phyloP scores from a whole-genome alignment of 2,329 filamentous ascomycete genomes.

The Zalaria obscura region DNA sequence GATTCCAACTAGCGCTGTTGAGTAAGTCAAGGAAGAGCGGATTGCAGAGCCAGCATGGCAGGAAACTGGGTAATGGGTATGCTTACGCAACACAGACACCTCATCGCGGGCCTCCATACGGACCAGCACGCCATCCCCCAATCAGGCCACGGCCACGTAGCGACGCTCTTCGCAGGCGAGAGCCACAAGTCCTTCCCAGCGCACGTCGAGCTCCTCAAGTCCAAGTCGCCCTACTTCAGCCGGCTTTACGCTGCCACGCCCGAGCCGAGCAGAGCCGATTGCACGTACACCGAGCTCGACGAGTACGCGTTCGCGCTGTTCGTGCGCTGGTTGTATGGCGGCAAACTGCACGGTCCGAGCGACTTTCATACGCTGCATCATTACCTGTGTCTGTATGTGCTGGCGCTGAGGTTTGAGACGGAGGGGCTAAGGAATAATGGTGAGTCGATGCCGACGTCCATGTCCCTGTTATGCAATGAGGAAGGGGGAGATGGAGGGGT shows the following conservation, averaged over 20 bases:
- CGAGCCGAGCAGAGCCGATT: constrained; percentile 7
- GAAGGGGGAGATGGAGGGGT: too few species aligned
- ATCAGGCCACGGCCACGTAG: constrained; percentile 2
- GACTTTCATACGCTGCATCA: constrained; percentile 20
- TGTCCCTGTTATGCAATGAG: too few species aligned
- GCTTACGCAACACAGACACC: not conserved
- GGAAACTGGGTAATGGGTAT: too few species aligned
- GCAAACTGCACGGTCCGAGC: constrained; percentile 14
- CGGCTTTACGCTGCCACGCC: constrained; percentile 8
- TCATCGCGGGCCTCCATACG: constrained; percentile 5
- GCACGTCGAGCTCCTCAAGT: constrained; percentile 11
- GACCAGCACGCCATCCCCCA: constrained; percentile 4
- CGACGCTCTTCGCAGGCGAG: constrained; percentile 12
- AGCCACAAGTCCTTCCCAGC: constrained; percentile 13
- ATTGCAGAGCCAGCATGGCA: not conserved
- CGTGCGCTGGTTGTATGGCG: constrained; percentile 16
- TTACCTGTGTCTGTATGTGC: constrained; percentile 19
- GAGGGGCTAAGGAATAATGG: constrained; percentile 17
- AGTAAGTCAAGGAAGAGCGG: constrained; percentile 1
- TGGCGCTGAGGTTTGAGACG: constrained; percentile 14
- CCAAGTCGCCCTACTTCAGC: constrained; percentile 15
- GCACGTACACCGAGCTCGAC: constrained; percentile 15
- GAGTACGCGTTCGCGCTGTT: constrained; percentile 18
- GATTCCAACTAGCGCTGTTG: constrained; percentile 7
- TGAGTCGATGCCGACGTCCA: constrained; percentile 1